Base-by-base conservation (phyloP, 805 yeast species). In the Lachancea meyersii region DNA sequence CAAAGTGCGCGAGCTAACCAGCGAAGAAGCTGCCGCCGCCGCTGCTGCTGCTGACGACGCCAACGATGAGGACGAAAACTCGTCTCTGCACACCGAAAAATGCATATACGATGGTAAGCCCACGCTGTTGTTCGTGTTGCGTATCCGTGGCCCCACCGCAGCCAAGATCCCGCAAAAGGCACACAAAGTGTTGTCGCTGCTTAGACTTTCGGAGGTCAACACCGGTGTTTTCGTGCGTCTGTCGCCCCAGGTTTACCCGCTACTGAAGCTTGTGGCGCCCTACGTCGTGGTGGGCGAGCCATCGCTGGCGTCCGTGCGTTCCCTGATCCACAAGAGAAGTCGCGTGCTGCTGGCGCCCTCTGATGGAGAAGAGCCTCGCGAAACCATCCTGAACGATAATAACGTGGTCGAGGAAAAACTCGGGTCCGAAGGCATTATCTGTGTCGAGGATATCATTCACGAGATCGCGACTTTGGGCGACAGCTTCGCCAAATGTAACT, bases 371-470 rank as follows among this genome's bases (percentile, higher is more conserved):
- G 68, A 65, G 27, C 52, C 57, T 11, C 69, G 67, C 36, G 67
- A 69, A 38, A 63, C 73, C 31, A 73, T 78, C 45, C 66, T 85
- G 53, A 85, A 84, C 61, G 87, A 81, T 63, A 85, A 85, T 68
- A 80, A 77, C 53, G 64, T 79, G 31, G 80, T 85, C 40, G 94
- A 85, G 65, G 88, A 83, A 54, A 68, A 71, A 54, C 70, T 85
- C 48, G 82, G 82, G 31, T 84, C 81, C 7, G 67, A 70, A 42
- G 88, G 91, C 22, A 68, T 82, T 47, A 78, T 85, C 49, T 85
- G 94, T 76, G 74, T 82, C 16, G 93, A 85, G 67, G 94, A 85
- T 64, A 70, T 85, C 44, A 76, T 85, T 42, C 86, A 80, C 57
- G 91, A 84, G 64, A 71, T 85, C 41, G 70, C 69, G 17, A 61